Evolutionary conservation across 129 eudicot genomes (phyloP).

Genomic region (Tanacetum coccineum): DNA sequence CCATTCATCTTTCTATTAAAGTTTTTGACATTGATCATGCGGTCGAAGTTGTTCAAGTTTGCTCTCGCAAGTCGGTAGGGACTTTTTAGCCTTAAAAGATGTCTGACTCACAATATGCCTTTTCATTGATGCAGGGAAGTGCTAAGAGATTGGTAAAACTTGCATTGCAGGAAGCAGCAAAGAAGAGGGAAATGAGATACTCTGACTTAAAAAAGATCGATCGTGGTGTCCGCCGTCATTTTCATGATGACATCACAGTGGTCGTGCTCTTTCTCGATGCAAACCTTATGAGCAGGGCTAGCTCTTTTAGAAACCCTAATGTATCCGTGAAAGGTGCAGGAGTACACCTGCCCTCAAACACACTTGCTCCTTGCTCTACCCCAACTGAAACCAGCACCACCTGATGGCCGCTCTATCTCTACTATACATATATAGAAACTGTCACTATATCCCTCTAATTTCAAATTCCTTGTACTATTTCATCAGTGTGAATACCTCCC

Average conservation of each 20-base stretch:
- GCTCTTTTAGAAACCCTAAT: constrained; percentile 50
- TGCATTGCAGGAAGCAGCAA: constrained; percentile 81
- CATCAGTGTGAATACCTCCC: constrained; percentile 33
- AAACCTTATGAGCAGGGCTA: constrained; percentile 64
- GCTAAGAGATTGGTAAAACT: constrained; percentile 77
- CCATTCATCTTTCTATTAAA: no score
- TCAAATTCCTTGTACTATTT: constrained; percentile 22
- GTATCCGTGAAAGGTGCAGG: constrained; percentile 81
- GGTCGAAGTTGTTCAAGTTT: no score
- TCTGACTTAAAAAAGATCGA: constrained; percentile 84
- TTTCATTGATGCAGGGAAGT: constrained; percentile 60
- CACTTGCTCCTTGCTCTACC: constrained; percentile 49
- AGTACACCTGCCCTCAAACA: constrained; percentile 42
- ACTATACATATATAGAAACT: constrained; percentile 23
- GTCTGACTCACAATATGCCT: background rate
- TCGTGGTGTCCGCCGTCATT: constrained; percentile 92
- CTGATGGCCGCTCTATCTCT: constrained; percentile 27
- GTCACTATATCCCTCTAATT: constrained; percentile 24
- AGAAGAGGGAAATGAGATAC: constrained; percentile 94
- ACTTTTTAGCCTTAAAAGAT: background rate
- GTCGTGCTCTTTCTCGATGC: constrained; percentile 74
- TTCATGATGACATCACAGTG: constrained; percentile 89
- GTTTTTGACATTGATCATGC: no score
- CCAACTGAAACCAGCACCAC: constrained; percentile 17
- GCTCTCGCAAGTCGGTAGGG: no score